Conservation (phyloP, 257 asterid genomes). For the Primulina huaijiensis region DNA sequence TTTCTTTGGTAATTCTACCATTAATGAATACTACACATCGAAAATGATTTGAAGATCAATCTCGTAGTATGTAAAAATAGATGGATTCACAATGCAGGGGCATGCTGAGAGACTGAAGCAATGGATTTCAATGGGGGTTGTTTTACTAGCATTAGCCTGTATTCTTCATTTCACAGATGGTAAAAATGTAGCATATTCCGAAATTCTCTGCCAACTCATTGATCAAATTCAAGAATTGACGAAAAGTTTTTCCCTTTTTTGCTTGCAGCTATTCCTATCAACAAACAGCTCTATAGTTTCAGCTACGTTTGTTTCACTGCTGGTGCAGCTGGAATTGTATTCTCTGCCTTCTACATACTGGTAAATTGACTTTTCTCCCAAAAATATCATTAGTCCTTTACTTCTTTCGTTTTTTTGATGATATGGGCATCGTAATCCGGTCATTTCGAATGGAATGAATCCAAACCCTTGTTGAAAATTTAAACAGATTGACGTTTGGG, state of each 20-base stretch:
- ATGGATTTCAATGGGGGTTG: constrained; percentile 72
- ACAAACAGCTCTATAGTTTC: constrained; percentile 88
- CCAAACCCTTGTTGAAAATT: not conserved
- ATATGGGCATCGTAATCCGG: not conserved
- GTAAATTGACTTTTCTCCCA: constrained; percentile 27
- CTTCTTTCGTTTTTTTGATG: not conserved
- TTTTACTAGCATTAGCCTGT: constrained; percentile 45
- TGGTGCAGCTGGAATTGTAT: constrained; percentile 84
- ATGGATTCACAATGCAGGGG: constrained; percentile 37
- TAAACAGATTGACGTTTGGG: constrained; percentile 65
- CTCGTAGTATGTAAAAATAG: not conserved
- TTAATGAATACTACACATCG: not conserved
- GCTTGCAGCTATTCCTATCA: constrained; percentile 73
- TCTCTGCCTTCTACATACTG: constrained; percentile 68
- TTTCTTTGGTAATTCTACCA: too few relatives aligned
- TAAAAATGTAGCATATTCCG: constrained; percentile 11
- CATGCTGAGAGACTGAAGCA: constrained; percentile 83
- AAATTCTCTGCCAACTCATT: not conserved
- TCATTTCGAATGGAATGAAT: not conserved
- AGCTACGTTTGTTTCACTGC: constrained; percentile 88
- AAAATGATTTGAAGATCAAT: not conserved
- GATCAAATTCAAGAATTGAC: not conserved
- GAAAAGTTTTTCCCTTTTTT: not conserved
- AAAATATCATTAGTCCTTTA: not conserved
- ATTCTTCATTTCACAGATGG: constrained; percentile 85